A percentile compares a stretch with the other conserved stretches of the same genome.
Evolutionary conservation across 2,329 filamentous ascomycete species (phyloP).

Genomic region (Ascochyta rabiei): DNA sequence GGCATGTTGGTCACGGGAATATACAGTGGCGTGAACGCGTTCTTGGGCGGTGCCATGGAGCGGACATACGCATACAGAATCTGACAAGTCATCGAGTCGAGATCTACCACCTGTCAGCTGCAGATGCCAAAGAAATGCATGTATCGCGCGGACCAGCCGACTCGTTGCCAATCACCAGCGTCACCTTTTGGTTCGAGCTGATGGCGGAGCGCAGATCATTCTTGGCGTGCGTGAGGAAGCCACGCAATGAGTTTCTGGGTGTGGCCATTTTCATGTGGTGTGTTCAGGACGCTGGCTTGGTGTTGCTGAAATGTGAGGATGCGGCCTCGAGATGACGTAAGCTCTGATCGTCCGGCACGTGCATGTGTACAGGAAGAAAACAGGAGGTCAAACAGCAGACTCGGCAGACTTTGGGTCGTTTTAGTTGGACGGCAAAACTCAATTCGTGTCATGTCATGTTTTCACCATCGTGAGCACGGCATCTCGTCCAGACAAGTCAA

Average conservation of each 20-base stretch:
- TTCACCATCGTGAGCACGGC: background rate
- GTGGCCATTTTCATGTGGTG: slow-evolving; percentile 44
- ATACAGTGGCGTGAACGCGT: slow-evolving; percentile 60
- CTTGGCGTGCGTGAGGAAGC: slow-evolving; percentile 55
- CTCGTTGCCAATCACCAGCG: slow-evolving; percentile 61
- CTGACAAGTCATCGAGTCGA: slow-evolving; percentile 79
- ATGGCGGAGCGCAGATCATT: slow-evolving; percentile 50
- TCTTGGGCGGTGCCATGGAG: slow-evolving; percentile 59
- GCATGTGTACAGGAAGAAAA: background rate
- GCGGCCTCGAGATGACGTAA: slow-evolving; percentile 10
- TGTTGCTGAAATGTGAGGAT: background rate
- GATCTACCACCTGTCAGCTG: slow-evolving; percentile 59
- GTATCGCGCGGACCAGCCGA: slow-evolving; percentile 51
- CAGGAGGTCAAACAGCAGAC: too few species aligned
- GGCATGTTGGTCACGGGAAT: slow-evolving; percentile 77
- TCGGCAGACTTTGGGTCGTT: too few species aligned
- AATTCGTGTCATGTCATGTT: background rate
- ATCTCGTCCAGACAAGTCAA: background rate
- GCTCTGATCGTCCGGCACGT: slow-evolving; percentile 3
- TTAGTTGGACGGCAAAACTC: background rate
- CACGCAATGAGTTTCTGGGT: slow-evolving; percentile 54
- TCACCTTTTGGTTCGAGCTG: slow-evolving; percentile 49
- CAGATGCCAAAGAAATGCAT: background rate
- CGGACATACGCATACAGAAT: slow-evolving; percentile 76
- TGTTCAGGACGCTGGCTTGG: background rate